A percentile compares a stretch with the other conserved stretches of the same genome.
These are phyloP conservation scores for Evernia prunastri DNA, from an alignment of 495 filamentous ascomycete species.

Conservation along the genomic window DNA sequence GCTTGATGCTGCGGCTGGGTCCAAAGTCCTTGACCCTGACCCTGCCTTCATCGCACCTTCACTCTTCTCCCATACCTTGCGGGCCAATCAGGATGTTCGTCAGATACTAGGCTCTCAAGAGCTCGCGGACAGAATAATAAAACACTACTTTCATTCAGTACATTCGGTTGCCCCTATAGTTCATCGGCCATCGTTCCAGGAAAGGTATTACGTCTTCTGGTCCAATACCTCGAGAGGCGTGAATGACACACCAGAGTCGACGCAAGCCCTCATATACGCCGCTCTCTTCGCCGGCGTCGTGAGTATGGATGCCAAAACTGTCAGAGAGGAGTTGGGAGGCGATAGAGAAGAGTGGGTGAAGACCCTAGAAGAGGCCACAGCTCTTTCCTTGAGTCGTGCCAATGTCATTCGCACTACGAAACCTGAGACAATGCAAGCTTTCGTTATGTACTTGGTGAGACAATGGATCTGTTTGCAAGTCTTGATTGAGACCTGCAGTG, in stretches of 20 bases:
- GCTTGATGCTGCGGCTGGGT: conserved; percentile 10
- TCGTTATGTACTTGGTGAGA: conserved; percentile 40
- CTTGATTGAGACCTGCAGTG: neutral
- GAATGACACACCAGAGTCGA: conserved; percentile 53
- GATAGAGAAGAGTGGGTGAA: conserved; percentile 48
- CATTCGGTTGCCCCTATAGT: conserved; percentile 59
- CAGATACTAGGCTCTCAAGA: neutral
- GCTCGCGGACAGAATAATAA: neutral
- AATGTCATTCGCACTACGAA: conserved; percentile 64
- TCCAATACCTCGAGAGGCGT: conserved; percentile 39
- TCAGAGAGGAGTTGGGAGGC: conserved; percentile 44
- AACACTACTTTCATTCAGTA: conserved; percentile 34
- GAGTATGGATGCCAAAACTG: conserved; percentile 50
- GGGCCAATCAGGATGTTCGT: neutral
- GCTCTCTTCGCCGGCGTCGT: conserved; percentile 61
- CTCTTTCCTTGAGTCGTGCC: conserved; percentile 57
- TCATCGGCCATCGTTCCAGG: conserved; percentile 59
- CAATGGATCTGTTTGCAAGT: conserved; percentile 6
- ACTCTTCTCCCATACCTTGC: conserved; percentile 28
- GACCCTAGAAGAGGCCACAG: conserved; percentile 55
- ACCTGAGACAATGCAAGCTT: conserved; percentile 64
- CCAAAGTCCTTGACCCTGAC: conserved; percentile 40
- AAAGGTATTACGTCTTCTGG: conserved; percentile 57
- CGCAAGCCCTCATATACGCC: conserved; percentile 60
- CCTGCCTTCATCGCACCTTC: conserved; percentile 50